Evolutionary conservation across 140 eudicot species (phyloP), one percentile per base, ranked within the genome.

Genomic region (Erigeron philadelphicus): DNA sequence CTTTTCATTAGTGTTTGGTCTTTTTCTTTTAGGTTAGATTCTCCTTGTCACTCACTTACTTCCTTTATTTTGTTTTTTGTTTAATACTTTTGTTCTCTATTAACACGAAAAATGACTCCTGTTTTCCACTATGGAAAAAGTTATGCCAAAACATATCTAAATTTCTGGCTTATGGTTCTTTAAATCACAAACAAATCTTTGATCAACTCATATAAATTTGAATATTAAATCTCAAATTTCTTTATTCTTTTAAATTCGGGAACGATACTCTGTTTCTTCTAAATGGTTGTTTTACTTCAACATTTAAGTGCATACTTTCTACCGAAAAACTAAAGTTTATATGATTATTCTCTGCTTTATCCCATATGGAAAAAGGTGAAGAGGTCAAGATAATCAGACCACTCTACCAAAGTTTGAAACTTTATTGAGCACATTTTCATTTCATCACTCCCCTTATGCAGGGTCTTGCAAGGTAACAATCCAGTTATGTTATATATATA

Each of bases 1-100:
- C 89, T 83, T 81, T 86, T 69, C 41, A 72, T 65, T 71, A 68
- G 61, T 76, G 83, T 60, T 63, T 72, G 64, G 25, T 75, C 70
- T 73, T 76, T 65, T 77, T 64, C 77, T 77, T 70, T 61, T 75
- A 63, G 64, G 70, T 77, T 76, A 56, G 85, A 79, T 80, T 81
- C 86, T 79, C 76, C 77, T 66, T 72, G 55, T 63, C 80, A 61
- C 79, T 61, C 76, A 56, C 79, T 65, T n/a, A 46, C 59, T 61
- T 60, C 38, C 61, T 67, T 75, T 52, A 71, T 56, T 71, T 77
- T 77, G 81, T 77, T 63, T 71, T 76, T 72, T 74, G 73, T 61
- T 43, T 70, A 8, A 35, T 64, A 54, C 18, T 18, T 71, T 71
- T 76, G 73, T 70, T 81, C 45, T 61, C 48, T 71, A 60, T 70